phyloP scores from a whole-genome alignment of 495 filamentous ascomycete species.

The Podospora pseudopauciseta region DNA sequence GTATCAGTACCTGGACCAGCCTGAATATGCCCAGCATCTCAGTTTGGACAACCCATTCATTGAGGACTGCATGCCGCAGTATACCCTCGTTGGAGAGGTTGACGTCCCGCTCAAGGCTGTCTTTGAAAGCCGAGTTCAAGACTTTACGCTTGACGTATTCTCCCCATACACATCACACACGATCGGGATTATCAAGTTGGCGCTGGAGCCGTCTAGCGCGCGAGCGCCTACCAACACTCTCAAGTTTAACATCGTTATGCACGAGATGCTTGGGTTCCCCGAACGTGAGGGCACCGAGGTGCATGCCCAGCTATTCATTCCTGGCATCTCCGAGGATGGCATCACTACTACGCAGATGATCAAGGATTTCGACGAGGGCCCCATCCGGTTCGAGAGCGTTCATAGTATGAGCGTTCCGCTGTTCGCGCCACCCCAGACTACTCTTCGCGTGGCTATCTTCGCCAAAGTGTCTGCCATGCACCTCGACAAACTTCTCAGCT shows the following conservation, averaged over 20 bases:
- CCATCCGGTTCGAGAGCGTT: slow-evolving; percentile 92
- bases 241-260: slow-evolving; percentile 99
- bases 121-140: slow-evolving; percentile 91
- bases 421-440: slow-evolving; percentile 67
- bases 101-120: slow-evolving; percentile 92
- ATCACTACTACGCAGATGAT: slow-evolving; percentile 95
- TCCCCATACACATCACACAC: slow-evolving; percentile 90
- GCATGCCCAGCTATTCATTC: slow-evolving; percentile 93
- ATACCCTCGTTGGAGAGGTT: slow-evolving; percentile 88
- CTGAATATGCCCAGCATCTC: slow-evolving; percentile 84
- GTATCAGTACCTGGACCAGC: slow-evolving; percentile 91
- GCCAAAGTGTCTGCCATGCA: slow-evolving; percentile 90
- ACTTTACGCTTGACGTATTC: slow-evolving; percentile 83
- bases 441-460: slow-evolving; percentile 87
- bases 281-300: slow-evolving; percentile 95
- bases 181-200: slow-evolving; percentile 83
- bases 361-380: slow-evolving; percentile 89
- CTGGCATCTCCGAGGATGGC: slow-evolving; percentile 85
- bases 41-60: slow-evolving; percentile 81
- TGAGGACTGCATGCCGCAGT: slow-evolving; percentile 83
- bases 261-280: slow-evolving; percentile 91
- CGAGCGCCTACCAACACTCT: slow-evolving; percentile 87
- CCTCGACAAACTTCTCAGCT: slow-evolving; percentile 94
- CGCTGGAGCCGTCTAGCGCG: slow-evolving; percentile 89
- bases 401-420: slow-evolving; percentile 98